Percentiles rank a stretch among this genome's conserved stretches.
These are phyloP conservation scores for Boletellus ananas DNA, from an alignment of 768 basidiomycete species.

Conservation along the genomic window DNA sequence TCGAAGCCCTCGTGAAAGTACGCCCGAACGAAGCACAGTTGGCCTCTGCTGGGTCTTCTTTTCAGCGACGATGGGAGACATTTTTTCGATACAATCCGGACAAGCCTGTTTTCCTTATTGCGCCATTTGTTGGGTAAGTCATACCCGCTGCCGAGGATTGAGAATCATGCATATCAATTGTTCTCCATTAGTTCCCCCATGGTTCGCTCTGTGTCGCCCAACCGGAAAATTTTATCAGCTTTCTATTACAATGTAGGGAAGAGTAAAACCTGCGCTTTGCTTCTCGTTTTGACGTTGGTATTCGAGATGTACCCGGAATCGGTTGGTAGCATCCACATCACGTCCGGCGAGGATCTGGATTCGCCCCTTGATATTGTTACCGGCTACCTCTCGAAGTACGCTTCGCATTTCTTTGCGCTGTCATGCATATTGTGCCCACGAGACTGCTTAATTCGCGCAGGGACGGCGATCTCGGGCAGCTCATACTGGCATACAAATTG, in stretches of 20 bases:
- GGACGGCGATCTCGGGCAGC: constrained; percentile 37
- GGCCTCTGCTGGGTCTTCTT: constrained; percentile 41
- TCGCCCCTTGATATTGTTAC: constrained; percentile 43
- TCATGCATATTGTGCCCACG: neutral
- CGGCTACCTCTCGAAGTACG: constrained; percentile 42
- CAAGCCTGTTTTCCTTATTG: constrained; percentile 50
- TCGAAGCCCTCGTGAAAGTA: constrained; percentile 53
- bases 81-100: constrained; percentile 50
- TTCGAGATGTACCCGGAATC: constrained; percentile 41
- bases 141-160: neutral
- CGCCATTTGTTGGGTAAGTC: constrained; percentile 38
- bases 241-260: constrained; percentile 31
- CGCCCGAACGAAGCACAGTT: constrained; percentile 51
- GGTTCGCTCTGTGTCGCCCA: constrained; percentile 12
- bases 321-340: constrained; percentile 45
- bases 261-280: too few species aligned
- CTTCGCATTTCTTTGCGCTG: neutral
- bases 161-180: neutral
- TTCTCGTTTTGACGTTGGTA: too few species aligned
- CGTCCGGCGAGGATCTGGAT: constrained; percentile 37
- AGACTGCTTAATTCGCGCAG: constrained; percentile 27
- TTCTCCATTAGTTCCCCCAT: constrained; percentile 17
- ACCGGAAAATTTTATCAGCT: constrained; percentile 27
- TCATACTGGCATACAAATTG: constrained; percentile 54
- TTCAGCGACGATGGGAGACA: constrained; percentile 46